Evolutionary conservation across 2,329 filamentous ascomycete species (phyloP).

Genomic region (Fusarium floridanum): DNA sequence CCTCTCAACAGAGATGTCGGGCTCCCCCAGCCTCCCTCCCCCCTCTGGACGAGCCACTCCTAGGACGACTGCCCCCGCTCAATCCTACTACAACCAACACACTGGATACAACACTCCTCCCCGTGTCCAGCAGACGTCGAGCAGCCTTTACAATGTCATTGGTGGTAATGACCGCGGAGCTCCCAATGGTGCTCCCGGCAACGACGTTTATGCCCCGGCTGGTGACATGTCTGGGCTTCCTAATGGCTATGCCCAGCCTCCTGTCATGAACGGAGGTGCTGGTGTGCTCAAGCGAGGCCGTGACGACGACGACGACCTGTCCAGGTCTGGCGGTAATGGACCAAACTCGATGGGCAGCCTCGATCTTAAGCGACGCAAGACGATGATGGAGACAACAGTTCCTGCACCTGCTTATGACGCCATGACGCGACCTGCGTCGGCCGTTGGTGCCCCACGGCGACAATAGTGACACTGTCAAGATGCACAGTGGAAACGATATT

Average conservation of each 20-base stretch:
- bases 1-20: conserved; percentile 84
- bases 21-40: conserved; percentile 83
- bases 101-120: conserved; percentile 84
- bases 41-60: conserved; percentile 88
- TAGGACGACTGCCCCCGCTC: conserved; percentile 78
- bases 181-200: conserved; percentile 68
- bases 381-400: conserved; percentile 72
- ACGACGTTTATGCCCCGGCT: conserved; percentile 79
- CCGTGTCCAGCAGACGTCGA: conserved; percentile 75
- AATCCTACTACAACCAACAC: conserved; percentile 78
- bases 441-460: conserved; percentile 57
- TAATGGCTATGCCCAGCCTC: conserved; percentile 69
- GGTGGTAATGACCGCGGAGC: conserved; percentile 81
- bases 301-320: conserved; percentile 70
- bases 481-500: background rate
- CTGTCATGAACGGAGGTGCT: conserved; percentile 73
- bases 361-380: conserved; percentile 84
- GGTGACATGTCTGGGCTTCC: conserved; percentile 69
- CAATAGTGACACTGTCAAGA: conserved; percentile 48
- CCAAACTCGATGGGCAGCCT: conserved; percentile 59
- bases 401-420: conserved; percentile 64
- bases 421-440: conserved; percentile 62
- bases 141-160: conserved; percentile 90
- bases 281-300: conserved; percentile 61
- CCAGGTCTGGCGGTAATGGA: conserved; percentile 70